Percentiles rank a stretch among this genome's conserved stretches.
Evolutionary conservation across 768 basidiomycete species (phyloP).

Genomic region (Suillus lakei): DNA sequence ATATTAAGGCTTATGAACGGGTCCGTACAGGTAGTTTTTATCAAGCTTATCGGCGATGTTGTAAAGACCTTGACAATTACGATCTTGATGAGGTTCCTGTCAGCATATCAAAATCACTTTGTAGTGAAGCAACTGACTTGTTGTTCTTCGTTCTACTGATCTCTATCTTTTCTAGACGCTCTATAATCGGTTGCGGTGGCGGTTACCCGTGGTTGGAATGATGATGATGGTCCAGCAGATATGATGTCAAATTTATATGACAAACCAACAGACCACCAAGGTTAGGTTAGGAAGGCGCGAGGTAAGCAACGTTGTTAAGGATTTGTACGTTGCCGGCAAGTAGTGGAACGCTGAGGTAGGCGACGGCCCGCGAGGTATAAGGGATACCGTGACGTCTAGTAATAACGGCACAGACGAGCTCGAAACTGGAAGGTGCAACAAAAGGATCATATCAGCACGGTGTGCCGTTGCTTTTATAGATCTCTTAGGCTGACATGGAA

Average conservation of each 20-base stretch:
- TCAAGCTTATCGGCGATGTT: slow-evolving; percentile 18
- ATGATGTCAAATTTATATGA: slow-evolving; percentile 9
- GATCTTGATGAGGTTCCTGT: slow-evolving; percentile 13
- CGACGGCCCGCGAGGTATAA: slow-evolving; percentile 8
- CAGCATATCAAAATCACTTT: slow-evolving; percentile 18
- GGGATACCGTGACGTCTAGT: slow-evolving; percentile 7
- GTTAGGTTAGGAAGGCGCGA: slow-evolving; percentile 11
- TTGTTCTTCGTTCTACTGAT: slow-evolving; percentile 2
- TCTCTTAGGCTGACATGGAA: slow-evolving; percentile 28
- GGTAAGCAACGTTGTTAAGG: slow-evolving; percentile 5
- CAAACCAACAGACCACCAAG: slow-evolving; percentile 3
- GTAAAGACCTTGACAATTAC: slow-evolving; percentile 15
- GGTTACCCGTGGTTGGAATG: not conserved
- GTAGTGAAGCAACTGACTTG: slow-evolving; percentile 25
- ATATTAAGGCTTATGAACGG: slow-evolving; percentile 24
- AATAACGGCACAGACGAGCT: slow-evolving; percentile 13
- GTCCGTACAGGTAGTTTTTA: slow-evolving; percentile 31
- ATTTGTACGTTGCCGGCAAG: slow-evolving; percentile 18
- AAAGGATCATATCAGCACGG: slow-evolving; percentile 11
- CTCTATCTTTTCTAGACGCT: slow-evolving; percentile 10
- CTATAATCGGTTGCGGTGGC: not conserved
- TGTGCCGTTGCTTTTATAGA: slow-evolving; percentile 33
- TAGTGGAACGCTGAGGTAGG: slow-evolving; percentile 2
- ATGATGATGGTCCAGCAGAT: not conserved
- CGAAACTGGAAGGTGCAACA: slow-evolving; percentile 21